Conservation (phyloP, 2,329 filamentous ascomycete species). For the Cephalotrichum gorgonifer region DNA sequence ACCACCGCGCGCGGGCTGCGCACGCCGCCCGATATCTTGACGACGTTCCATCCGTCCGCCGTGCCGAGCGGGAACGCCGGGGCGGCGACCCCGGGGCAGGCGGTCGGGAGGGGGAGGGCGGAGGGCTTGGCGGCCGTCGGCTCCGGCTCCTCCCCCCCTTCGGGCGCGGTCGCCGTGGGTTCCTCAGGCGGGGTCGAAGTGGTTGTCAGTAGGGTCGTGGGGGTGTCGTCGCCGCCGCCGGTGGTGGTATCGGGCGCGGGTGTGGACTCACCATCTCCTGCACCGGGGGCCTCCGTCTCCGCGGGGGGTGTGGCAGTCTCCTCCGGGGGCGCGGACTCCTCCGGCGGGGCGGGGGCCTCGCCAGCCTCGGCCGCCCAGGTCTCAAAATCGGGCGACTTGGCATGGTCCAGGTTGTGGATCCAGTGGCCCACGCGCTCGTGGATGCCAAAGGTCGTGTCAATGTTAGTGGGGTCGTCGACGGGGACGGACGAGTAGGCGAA, state of each 20-base stretch:
- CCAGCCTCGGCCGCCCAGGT: constrained; percentile 13
- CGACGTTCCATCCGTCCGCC: constrained; percentile 23
- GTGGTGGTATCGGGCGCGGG: no score
- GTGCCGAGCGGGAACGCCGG: constrained; percentile 18
- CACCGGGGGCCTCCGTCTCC: background rate
- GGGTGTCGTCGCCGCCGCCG: constrained; percentile 6
- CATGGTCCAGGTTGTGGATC: constrained; percentile 23
- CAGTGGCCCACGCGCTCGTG: constrained; percentile 31
- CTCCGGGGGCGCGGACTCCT: background rate
- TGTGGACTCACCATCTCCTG: constrained; percentile 6
- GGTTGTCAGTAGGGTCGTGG: constrained; percentile 7
- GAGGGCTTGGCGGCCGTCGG: background rate
- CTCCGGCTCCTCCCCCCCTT: background rate
- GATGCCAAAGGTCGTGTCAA: constrained; percentile 26
- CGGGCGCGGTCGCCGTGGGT: background rate
- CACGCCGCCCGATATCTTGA: constrained; percentile 27
- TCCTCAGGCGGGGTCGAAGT: constrained; percentile 6
- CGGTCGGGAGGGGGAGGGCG: constrained; percentile 20
- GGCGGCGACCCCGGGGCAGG: constrained; percentile 21
- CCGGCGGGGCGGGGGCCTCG: background rate
- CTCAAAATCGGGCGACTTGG: constrained; percentile 21
- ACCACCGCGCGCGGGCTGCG: constrained; percentile 23
- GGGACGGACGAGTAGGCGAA: constrained; percentile 26
- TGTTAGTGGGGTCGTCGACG: constrained; percentile 24
- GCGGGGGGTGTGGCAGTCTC: background rate